phyloP scores from a whole-genome alignment of 345 rosid genomes.

The Schrenkiella parvula region DNA sequence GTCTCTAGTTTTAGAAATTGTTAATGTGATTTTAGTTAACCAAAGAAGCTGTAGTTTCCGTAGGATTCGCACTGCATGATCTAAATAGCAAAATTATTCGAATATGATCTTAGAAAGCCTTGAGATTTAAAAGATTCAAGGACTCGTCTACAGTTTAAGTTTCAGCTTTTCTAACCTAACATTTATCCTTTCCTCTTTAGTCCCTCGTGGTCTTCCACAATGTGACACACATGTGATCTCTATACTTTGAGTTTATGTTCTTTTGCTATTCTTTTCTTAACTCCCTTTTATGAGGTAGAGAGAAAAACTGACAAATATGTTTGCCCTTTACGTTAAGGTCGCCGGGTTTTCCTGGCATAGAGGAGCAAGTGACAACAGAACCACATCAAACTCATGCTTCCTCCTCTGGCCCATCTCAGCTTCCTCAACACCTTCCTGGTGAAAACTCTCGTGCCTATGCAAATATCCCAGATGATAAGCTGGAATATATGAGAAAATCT shows the following conservation, averaged over 20 bases:
- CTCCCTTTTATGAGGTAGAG: not conserved
- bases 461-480: slow-evolving; percentile 31
- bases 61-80: not conserved
- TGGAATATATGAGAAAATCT: slow-evolving; percentile 57
- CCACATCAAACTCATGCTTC: not conserved
- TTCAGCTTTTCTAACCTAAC: not conserved
- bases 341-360: not conserved
- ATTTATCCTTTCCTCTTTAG: not conserved
- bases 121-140: not conserved
- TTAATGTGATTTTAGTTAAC: not conserved
- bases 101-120: not conserved
- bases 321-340: slow-evolving; percentile 11
- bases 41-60: not conserved
- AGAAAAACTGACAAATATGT: not conserved
- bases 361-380: slow-evolving; percentile 20
- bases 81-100: not conserved
- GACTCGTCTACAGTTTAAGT: not conserved
- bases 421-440: slow-evolving; percentile 11
- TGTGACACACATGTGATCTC: not conserved
- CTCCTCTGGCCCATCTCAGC: not conserved
- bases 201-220: not conserved
- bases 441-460: slow-evolving; percentile 11
- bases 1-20: not conserved
- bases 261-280: not conserved
- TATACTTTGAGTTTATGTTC: not conserved